These are phyloP conservation scores for Orbilia javanica DNA, from an alignment of 2,329 filamentous ascomycete genomes.

Conservation along the genomic window DNA sequence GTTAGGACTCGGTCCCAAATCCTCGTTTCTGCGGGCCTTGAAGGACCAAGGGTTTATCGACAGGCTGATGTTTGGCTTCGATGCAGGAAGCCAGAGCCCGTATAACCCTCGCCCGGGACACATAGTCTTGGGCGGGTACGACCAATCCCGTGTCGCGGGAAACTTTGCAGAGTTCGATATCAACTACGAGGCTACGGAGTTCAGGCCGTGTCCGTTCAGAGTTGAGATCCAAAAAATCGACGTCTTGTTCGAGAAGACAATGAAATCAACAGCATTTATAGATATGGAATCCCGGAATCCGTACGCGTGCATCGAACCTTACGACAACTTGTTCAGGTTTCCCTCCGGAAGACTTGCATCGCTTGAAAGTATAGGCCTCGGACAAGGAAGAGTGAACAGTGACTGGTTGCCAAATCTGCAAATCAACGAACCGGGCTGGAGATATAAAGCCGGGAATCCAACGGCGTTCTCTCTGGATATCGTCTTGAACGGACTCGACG, in stretches of 20 bases:
- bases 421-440: constrained; percentile 53
- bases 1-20: constrained; percentile 42
- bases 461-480: constrained; percentile 44
- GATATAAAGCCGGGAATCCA: constrained; percentile 48
- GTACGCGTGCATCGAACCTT: constrained; percentile 55
- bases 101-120: constrained; percentile 46
- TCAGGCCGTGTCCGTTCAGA: constrained; percentile 50
- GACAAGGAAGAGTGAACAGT: constrained; percentile 31
- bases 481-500: constrained; percentile 43
- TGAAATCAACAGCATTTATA: constrained; percentile 38
- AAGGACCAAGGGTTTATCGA: constrained; percentile 50
- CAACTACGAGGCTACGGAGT: constrained; percentile 54
- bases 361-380: constrained; percentile 44
- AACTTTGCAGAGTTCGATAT: constrained; percentile 53
- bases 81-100: constrained; percentile 53
- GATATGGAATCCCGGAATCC: constrained; percentile 53
- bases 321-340: constrained; percentile 50
- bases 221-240: constrained; percentile 49
- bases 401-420: constrained; percentile 53
- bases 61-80: constrained; percentile 44
- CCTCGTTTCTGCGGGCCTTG: constrained; percentile 38
- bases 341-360: constrained; percentile 42
- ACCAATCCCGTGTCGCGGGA: constrained; percentile 45
- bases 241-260: constrained; percentile 32
- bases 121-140: constrained; percentile 50